phyloP scores from a whole-genome alignment of 257 asterid genomes.

The Forsythia suspensa region DNA sequence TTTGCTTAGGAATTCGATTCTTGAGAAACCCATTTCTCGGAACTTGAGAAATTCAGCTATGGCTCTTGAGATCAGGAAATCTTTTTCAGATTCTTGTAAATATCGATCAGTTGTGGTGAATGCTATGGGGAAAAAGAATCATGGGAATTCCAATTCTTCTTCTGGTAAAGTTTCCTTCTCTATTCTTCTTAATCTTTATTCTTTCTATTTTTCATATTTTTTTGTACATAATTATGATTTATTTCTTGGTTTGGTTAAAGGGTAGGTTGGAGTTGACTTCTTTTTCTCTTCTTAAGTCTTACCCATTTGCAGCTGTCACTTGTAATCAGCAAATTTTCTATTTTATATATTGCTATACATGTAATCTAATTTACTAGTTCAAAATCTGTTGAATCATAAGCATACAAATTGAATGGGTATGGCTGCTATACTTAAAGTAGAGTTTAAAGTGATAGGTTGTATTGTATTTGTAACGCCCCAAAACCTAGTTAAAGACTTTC shows the following conservation, averaged over 20 bases:
- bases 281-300: background rate
- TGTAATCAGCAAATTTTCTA: background rate
- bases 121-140: slow-evolving; percentile 66
- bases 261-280: background rate
- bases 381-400: background rate
- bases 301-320: background rate
- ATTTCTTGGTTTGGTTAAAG: background rate
- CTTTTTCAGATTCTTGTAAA: slow-evolving; percentile 27
- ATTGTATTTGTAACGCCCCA: background rate
- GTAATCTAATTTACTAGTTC: background rate
- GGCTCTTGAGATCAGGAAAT: slow-evolving; percentile 42
- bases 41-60: slow-evolving; percentile 37
- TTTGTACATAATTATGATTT: background rate
- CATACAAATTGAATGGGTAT: slow-evolving; percentile 1
- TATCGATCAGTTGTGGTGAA: slow-evolving; percentile 48
- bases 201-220: background rate
- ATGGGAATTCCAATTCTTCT: slow-evolving; percentile 53
- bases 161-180: slow-evolving; percentile 36
- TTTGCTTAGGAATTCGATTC: slow-evolving; percentile 46
- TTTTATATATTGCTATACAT: background rate
- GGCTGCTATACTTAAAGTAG: slow-evolving; percentile 1
- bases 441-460: background rate
- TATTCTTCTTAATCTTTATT: background rate
- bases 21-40: slow-evolving; percentile 55
- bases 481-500: too few species aligned